These are phyloP conservation scores for Phytophthora constricta DNA, from an alignment of 352 stramenopile species.

Conservation along the genomic window DNA sequence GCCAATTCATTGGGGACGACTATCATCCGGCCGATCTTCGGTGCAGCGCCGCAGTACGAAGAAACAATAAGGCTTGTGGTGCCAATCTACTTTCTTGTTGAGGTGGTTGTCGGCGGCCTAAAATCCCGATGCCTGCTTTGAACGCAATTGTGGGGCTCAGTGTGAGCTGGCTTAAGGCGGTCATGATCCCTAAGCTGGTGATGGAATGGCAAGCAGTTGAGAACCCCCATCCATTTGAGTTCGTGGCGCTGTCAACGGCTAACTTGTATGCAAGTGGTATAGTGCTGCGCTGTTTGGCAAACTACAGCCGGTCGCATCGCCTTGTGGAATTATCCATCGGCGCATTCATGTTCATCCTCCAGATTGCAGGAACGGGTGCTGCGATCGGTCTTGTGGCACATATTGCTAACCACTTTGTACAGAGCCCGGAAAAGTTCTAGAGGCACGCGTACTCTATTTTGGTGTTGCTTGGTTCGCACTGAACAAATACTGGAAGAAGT, in stretches of 20 bases:
- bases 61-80: conserved; percentile 66
- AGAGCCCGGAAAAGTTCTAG: conserved; percentile 52
- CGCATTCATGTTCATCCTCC: conserved; percentile 49
- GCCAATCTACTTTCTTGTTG: conserved; percentile 61
- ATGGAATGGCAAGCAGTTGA: conserved; percentile 59
- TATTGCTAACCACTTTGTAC: conserved; percentile 64
- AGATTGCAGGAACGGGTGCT: conserved; percentile 49
- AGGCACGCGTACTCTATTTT: conserved; percentile 65
- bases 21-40: conserved; percentile 68
- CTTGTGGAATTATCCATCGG: conserved; percentile 46
- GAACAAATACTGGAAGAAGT: conserved; percentile 74
- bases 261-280: conserved; percentile 77
- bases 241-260: conserved; percentile 64
- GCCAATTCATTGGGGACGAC: conserved; percentile 73
- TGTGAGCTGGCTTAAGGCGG: conserved; percentile 79
- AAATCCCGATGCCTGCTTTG: conserved; percentile 51
- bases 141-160: conserved; percentile 59
- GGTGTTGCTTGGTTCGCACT: conserved; percentile 74
- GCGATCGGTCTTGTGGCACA: conserved; percentile 61
- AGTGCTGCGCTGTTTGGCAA: conserved; percentile 59
- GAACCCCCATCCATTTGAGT: conserved; percentile 59
- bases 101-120: conserved; percentile 47
- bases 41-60: conserved; percentile 60
- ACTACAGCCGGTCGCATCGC: conserved; percentile 50
- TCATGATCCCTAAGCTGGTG: conserved; percentile 73